Evolutionary conservation across 2,329 filamentous ascomycete genomes (phyloP), one percentile per base, ranked within the genome.

Genomic region (Trichoderma sp.): DNA sequence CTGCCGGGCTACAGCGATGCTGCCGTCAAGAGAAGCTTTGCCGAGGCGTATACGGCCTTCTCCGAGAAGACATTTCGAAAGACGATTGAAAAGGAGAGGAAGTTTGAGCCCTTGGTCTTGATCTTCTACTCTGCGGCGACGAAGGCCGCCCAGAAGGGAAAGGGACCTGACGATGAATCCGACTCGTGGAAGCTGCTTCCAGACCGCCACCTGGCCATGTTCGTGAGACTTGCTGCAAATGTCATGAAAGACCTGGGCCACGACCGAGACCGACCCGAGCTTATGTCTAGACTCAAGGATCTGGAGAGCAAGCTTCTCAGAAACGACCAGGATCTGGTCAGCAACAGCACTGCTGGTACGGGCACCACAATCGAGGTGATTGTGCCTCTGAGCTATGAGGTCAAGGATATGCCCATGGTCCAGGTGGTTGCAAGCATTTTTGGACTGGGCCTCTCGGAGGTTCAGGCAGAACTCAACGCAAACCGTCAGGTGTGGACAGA

Each of bases 41-140:
- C 93, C 66, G 92, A 93, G 71, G 97, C 97, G 71, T 90, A 97
- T 77, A 97, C 94, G 68, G 91, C 93, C 67, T 92, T 99, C 78
- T 97, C 94, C 73, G 92, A 96, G 70, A 89, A 90, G 70, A 89
- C 88, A 54, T 97, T 97, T 76, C 90, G 92, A 72, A 96, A 93
- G 81, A 90, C 89, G 68, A 93, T 97, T 83, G 93, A 97, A 76
- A 97, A 97, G 80, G 94, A 97, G 78, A 88, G 94, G 70, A 90
- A 94, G 75, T 90, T 97, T 25, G 95, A 99, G 79, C 94, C 97
- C 71, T 82, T 98, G 61, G 89, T 99, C 61, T 85, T 99, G 72
- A 97, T 98, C 71, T 98, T 99, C 83, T 98, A 96, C 80, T 96
- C 94, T 1, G 91, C 92, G 70, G 94, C 95, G 7, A 97, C 93